Evolutionary conservation across 768 basidiomycete species (phyloP).

Genomic region (Boletus subparvulus): DNA sequence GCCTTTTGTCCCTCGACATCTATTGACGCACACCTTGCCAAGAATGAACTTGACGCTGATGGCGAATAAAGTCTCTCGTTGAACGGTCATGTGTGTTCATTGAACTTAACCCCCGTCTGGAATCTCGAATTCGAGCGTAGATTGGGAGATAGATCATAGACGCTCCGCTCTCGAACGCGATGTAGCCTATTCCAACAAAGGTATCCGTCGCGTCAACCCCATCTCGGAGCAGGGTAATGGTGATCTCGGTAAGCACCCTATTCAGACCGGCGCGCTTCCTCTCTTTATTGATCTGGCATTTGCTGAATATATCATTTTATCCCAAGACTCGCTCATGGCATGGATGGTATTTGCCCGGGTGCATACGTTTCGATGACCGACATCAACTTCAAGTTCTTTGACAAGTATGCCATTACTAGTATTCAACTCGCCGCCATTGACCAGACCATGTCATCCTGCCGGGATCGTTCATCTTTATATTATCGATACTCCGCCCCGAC

Average conservation of each 20-base stretch:
- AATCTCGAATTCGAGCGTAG: neutral
- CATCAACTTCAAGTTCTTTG: conserved; percentile 52
- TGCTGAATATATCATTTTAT: conserved; percentile 67
- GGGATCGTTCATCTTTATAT: neutral
- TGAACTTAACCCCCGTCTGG: neutral
- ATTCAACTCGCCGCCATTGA: conserved; percentile 35
- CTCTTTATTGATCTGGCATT: neutral
- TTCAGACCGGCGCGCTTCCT: neutral
- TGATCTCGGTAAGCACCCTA: conserved; percentile 45
- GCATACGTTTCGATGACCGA: conserved; percentile 54
- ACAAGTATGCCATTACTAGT: conserved; percentile 34
- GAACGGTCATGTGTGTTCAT: conserved; percentile 12
- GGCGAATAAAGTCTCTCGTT: neutral
- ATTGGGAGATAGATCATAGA: conserved; percentile 23
- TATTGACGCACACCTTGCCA: neutral
- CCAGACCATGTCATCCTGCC: conserved; percentile 26
- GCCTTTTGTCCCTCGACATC: too few species aligned
- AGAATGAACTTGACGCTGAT: neutral
- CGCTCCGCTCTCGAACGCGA: conserved; percentile 1
- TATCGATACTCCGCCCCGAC: neutral
- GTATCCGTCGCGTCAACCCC: conserved; percentile 55
- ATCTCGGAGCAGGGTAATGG: conserved; percentile 51
- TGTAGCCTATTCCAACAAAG: conserved; percentile 34
- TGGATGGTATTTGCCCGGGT: conserved; percentile 48
- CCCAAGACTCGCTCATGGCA: conserved; percentile 46